Percentiles rank a stretch among this genome's conserved stretches.
Conservation (phyloP, 345 rosid species). For the Camelina laxa region DNA sequence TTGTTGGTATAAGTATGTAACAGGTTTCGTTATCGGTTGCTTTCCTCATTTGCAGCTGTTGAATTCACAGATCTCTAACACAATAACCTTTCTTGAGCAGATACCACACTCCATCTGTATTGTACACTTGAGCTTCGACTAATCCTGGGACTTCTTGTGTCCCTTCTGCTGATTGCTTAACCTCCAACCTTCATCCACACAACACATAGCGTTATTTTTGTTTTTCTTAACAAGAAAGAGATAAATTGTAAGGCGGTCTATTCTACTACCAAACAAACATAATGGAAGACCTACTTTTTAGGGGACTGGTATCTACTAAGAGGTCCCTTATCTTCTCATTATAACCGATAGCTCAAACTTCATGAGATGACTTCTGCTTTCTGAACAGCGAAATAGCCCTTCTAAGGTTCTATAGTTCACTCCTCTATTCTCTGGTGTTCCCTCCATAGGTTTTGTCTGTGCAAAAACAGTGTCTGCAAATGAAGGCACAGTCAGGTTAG, state of each 20-base stretch:
- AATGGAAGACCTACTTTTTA: conserved; percentile 65
- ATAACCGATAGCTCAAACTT: conserved; percentile 73
- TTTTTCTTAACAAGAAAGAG: conserved; percentile 11
- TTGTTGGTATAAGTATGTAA: conserved; percentile 11
- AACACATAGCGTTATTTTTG: conserved; percentile 4
- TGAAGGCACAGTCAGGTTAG: no score
- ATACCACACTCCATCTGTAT: conserved; percentile 89
- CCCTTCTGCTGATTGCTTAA: conserved; percentile 95
- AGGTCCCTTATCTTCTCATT: conserved; percentile 96
- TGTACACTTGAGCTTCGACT: conserved; percentile 74
- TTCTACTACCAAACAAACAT: not conserved
- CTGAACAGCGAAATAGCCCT: conserved; percentile 73
- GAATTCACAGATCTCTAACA: conserved; percentile 97
- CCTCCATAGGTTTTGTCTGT: no score
- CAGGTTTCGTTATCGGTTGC: conserved; percentile 64
- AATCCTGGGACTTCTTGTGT: conserved; percentile 97
- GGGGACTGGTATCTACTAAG: conserved; percentile 70
- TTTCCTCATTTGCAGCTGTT: conserved; percentile 89
- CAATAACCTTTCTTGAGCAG: conserved; percentile 80
- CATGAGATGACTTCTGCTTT: conserved; percentile 60
- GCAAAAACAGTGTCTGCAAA: no score
- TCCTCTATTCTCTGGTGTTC: no score
- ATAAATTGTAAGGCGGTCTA: not conserved
- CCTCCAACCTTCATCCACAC: conserved; percentile 76
- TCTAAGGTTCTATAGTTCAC: conserved; percentile 88